Percentiles rank a stretch among this genome's conserved stretches.
These are phyloP conservation scores for Apiospora saccharicola DNA, from an alignment of 2,329 filamentous ascomycete genomes.

Conservation along the genomic window DNA sequence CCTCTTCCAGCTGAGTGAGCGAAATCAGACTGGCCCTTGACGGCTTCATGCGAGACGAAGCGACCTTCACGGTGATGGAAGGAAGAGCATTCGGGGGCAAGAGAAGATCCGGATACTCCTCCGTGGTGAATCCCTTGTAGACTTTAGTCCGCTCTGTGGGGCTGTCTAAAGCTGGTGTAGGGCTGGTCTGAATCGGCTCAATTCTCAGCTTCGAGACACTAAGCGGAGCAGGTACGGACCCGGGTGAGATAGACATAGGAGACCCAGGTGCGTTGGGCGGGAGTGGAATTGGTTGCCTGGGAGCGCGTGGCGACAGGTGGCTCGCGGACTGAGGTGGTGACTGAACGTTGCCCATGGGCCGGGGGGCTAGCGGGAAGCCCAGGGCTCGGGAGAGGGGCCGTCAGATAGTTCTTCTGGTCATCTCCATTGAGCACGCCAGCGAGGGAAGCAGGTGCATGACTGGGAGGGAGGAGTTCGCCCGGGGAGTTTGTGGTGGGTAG, in stretches of 20 bases:
- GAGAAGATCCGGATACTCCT: slow-evolving; percentile 86
- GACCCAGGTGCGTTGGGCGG: slow-evolving; percentile 66
- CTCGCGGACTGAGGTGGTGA: slow-evolving; percentile 73
- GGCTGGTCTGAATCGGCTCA: slow-evolving; percentile 39
- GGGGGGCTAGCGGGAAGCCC: slow-evolving; percentile 68
- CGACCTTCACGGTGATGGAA: slow-evolving; percentile 84
- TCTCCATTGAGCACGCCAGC: slow-evolving; percentile 57
- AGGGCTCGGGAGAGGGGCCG: slow-evolving; percentile 61
- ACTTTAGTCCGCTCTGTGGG: slow-evolving; percentile 60
- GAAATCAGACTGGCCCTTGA: slow-evolving; percentile 86
- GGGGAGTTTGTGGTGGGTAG: slow-evolving; percentile 28
- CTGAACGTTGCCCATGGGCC: slow-evolving; percentile 60
- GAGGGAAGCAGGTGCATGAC: slow-evolving; percentile 53
- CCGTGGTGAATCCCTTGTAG: slow-evolving; percentile 80
- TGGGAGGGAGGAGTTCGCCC: slow-evolving; percentile 1
- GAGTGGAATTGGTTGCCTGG: slow-evolving; percentile 75
- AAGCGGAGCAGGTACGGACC: slow-evolving; percentile 47
- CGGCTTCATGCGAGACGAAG: slow-evolving; percentile 93
- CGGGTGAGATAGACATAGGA: slow-evolving; percentile 67
- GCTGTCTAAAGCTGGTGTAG: slow-evolving; percentile 45
- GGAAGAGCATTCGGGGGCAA: slow-evolving; percentile 88
- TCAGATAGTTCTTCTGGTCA: slow-evolving; percentile 42
- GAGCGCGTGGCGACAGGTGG: slow-evolving; percentile 75
- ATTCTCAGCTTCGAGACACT: slow-evolving; percentile 46
- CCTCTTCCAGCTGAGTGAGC: slow-evolving; percentile 82